These are phyloP conservation scores for Thraustotheca clavata DNA, from an alignment of 352 stramenopile species.

Conservation along the genomic window DNA sequence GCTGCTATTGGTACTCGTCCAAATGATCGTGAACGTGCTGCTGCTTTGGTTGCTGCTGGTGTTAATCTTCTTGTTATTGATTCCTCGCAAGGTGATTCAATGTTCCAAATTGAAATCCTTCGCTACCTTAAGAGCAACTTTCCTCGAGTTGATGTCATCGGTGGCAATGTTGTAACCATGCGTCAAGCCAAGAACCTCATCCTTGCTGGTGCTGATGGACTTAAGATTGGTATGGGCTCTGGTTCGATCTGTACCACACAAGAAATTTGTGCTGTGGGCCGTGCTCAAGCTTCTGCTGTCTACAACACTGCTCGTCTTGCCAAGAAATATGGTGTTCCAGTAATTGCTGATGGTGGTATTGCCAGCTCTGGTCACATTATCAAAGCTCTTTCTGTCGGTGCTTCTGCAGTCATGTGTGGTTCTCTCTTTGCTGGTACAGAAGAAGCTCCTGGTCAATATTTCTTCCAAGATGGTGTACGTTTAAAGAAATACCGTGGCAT, in stretches of 20 bases:
- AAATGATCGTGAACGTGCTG: conserved; percentile 92
- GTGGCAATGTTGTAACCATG: conserved; percentile 98
- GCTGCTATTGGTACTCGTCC: conserved; percentile 98
- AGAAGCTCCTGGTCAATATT: conserved; percentile 99
- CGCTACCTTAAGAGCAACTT: conserved; percentile 95
- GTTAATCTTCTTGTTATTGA: conserved; percentile 99
- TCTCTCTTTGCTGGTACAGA: conserved; percentile 99
- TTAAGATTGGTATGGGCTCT: conserved; percentile 99
- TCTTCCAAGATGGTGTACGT: conserved; percentile 99
- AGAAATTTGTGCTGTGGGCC: conserved; percentile 97
- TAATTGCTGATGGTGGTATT: conserved; percentile 99
- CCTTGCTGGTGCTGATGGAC: conserved; percentile 96
- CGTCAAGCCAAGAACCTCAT: conserved; percentile 98
- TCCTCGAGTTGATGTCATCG: conserved; percentile 96
- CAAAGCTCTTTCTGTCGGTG: conserved; percentile 96
- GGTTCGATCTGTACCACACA: conserved; percentile 99
- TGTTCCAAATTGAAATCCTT: conserved; percentile 85
- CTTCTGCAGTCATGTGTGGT: conserved; percentile 99
- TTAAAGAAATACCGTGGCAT: conserved; percentile 99
- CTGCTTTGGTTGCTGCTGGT: conserved; percentile 88
- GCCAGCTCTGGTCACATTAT: conserved; percentile 97
- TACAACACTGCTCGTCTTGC: conserved; percentile 97
- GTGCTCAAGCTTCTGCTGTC: conserved; percentile 97
- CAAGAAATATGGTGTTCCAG: conserved; percentile 93
- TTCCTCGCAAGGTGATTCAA: conserved; percentile 98